These are phyloP conservation scores for Trifolium repens DNA, from an alignment of 306 rosid genomes.

Conservation along the genomic window DNA sequence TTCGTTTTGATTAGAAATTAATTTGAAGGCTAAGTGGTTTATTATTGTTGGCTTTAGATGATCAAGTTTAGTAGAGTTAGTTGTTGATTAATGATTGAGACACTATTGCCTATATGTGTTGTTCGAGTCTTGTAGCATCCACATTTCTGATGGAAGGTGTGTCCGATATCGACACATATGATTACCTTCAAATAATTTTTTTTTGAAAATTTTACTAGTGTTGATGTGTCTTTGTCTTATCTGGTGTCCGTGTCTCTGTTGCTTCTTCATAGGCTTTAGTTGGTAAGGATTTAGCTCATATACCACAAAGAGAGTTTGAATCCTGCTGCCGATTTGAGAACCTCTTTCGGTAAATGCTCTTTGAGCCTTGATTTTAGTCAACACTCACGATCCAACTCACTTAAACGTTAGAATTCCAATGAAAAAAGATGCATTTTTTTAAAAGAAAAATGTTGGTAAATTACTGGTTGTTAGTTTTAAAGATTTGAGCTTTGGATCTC, in stretches of 20 bases:
- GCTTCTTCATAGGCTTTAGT: too few species aligned
- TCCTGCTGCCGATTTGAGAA: too few species aligned
- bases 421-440: background rate
- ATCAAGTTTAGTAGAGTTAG: background rate
- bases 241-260: too few species aligned
- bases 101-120: background rate
- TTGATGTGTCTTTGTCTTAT: too few species aligned
- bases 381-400: background rate
- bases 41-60: conserved; percentile 4
- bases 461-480: background rate
- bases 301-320: too few species aligned
- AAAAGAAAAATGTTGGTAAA: background rate
- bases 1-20: background rate
- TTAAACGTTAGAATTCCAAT: background rate
- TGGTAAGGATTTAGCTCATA: too few species aligned
- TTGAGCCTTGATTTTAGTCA: background rate
- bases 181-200: too few species aligned
- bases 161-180: too few species aligned
- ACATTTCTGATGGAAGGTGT: too few species aligned
- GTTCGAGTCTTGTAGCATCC: background rate
- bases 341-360: background rate
- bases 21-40: background rate
- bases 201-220: too few species aligned
- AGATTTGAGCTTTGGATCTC: background rate
- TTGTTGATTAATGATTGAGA: background rate